These are phyloP conservation scores for Nymphaea thermarum DNA, from an alignment of 164 flowering plant genomes.

Conservation along the genomic window DNA sequence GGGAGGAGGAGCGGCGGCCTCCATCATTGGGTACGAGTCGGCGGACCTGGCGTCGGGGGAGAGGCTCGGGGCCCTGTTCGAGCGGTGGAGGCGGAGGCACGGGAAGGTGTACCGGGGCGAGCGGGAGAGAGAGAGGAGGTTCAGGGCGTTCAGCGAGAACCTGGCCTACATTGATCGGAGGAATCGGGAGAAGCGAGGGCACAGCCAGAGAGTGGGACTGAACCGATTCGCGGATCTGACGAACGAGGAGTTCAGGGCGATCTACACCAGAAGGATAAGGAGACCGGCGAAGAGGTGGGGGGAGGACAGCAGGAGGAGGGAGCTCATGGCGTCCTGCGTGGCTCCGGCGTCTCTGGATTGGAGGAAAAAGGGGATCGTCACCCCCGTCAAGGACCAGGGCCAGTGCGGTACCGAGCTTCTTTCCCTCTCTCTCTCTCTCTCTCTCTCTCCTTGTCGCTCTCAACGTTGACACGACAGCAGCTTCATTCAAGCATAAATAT, in stretches of 20 bases:
- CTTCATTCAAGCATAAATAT: not conserved
- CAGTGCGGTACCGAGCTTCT: not conserved
- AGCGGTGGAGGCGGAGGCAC: conserved; percentile 41
- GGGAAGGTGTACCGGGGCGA: conserved; percentile 33
- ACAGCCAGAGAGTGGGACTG: conserved; percentile 29
- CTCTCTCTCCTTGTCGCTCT: not conserved
- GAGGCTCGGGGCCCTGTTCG: conserved; percentile 29
- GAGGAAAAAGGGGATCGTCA: conserved; percentile 40
- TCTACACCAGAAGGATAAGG: conserved; percentile 26
- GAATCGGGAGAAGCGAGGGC: conserved; percentile 12
- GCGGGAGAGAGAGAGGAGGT: conserved; percentile 34
- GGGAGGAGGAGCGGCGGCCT: conserved; percentile 9
- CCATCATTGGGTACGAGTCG: conserved; percentile 22
- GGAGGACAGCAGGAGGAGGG: not conserved
- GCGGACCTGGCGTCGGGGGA: conserved; percentile 25
- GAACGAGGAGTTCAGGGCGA: conserved; percentile 45
- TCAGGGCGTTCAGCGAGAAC: conserved; percentile 31
- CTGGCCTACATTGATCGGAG: conserved; percentile 36
- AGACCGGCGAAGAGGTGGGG: conserved; percentile 16
- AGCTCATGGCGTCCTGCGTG: conserved; percentile 17
- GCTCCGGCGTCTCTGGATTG: conserved; percentile 51
- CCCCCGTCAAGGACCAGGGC: not conserved
- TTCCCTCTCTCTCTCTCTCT: no score
- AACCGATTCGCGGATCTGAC: conserved; percentile 72
- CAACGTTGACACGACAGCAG: not conserved